Conservation (phyloP, 805 yeast species). For the Candida golubevii region DNA sequence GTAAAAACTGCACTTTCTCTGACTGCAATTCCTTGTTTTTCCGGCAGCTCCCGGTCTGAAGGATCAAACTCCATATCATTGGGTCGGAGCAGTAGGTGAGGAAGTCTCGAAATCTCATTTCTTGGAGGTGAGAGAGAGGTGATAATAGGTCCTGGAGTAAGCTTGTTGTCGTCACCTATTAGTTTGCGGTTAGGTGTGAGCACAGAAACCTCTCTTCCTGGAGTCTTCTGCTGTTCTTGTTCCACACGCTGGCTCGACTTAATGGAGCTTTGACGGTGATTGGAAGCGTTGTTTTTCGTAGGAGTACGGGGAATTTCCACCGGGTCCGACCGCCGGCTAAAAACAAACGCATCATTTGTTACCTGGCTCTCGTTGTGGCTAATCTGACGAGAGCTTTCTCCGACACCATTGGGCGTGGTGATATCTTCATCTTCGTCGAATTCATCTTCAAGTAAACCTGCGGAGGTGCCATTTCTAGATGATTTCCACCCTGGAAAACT, state of each 20-base stretch:
- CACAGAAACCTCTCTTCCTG: not conserved
- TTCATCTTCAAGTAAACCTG: not conserved
- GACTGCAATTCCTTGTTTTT: not conserved
- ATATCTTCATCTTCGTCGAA: conserved; percentile 7
- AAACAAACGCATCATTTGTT: not conserved
- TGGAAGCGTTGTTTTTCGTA: not conserved
- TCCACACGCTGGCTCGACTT: not conserved
- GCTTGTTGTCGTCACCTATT: conserved; percentile 23
- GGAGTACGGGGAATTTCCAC: conserved; percentile 1
- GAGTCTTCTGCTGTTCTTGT: not conserved
- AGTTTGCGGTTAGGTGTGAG: conserved; percentile 12
- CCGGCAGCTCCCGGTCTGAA: conserved; percentile 19
- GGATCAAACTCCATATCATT: conserved; percentile 25
- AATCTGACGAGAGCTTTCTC: not conserved
- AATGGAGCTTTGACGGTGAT: not conserved
- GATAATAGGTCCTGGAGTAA: conserved; percentile 15
- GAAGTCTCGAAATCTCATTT: not conserved
- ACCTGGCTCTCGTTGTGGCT: not conserved
- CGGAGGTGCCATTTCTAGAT: no score
- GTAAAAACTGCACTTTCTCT: no score
- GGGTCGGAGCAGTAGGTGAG: no score
- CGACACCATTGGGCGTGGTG: conserved; percentile 2
- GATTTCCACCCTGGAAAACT: no score
- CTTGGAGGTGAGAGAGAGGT: conserved; percentile 4
- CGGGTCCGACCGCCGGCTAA: not conserved